These are phyloP conservation scores for Talaromyces islandicus DNA, from an alignment of 2,329 filamentous ascomycete species.

Conservation along the genomic window DNA sequence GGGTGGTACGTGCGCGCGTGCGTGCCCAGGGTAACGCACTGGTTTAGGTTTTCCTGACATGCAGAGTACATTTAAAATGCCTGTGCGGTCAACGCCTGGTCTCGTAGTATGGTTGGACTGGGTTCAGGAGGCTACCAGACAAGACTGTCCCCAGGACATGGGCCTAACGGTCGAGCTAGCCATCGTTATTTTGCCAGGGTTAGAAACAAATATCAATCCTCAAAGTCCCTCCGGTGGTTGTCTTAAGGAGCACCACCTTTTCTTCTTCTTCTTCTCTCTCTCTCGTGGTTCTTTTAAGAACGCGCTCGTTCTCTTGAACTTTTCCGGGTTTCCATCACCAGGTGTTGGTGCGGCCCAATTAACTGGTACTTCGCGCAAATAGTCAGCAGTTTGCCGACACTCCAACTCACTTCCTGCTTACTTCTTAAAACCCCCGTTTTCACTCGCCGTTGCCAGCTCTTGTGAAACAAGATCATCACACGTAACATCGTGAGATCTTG, in stretches of 20 bases:
- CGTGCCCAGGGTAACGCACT: constrained; percentile 6
- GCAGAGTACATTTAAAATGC: constrained; percentile 15
- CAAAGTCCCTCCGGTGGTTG: constrained; percentile 1
- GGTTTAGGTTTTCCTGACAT: constrained; percentile 13
- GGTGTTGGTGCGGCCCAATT: background rate
- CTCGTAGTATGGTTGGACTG: constrained; percentile 18
- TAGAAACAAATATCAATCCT: constrained; percentile 21
- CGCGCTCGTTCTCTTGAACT: background rate
- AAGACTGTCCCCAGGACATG: constrained; percentile 9
- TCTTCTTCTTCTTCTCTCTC: constrained; percentile 11
- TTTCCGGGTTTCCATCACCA: background rate
- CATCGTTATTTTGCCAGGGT: constrained; percentile 4
- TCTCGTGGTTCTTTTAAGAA: background rate
- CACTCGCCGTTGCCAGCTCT: background rate
- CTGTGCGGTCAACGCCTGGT: constrained; percentile 3
- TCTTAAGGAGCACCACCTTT: constrained; percentile 17
- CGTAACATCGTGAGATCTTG: constrained; percentile 10
- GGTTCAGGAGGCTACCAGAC: constrained; percentile 16
- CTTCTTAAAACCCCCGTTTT: background rate
- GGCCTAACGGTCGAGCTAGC: constrained; percentile 5
- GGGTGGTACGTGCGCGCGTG: constrained; percentile 1
- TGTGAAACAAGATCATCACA: constrained; percentile 10
- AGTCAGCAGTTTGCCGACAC: background rate
- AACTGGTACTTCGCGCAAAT: background rate
- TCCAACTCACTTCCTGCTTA: background rate